Evolutionary conservation across 345 rosid species (phyloP), one percentile per base, ranked within the genome.

Genomic region (Zanthoxylum bungeanum): DNA sequence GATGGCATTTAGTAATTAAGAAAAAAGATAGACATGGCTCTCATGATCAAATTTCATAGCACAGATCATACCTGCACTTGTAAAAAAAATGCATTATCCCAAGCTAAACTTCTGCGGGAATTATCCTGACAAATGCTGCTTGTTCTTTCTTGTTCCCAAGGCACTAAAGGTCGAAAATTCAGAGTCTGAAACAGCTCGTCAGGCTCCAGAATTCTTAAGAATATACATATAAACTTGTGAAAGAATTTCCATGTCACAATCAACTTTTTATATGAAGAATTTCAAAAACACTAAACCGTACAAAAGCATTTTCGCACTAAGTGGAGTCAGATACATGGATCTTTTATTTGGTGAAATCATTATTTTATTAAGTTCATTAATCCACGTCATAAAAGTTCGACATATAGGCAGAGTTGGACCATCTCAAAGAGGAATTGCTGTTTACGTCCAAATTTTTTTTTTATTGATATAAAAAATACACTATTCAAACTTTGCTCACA

Each of bases 201-300:
- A 42, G 81, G 83, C 71, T 88, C 91, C 57, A 90, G 70, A 71
- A 91, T 81, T 53, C 93, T 92, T 88, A 37, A 68, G 28, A 19
- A 49, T 47, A 40, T 12, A 63, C 17, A 39, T 42, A 24, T 40
- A 68, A 21, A 47, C 39, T 19, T 44, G 19, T 1, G 19, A 12
- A 44, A 44, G 4, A 42, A 17, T 0, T 42, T 1, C 14, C 19
- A 12, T 16, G 19, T 42, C 14, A 12, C 19, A 16, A 42, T 42
- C 5, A 12, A 42, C 47, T 12, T 17, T 10, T 12, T 42, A n/a
- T n/a, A 42, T 1, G 47, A 12, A 42, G 19, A 42, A 42, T 42
- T 12, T 16, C 19, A 0, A 42, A 42, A 42, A 44, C 17, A 42
- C 47, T 0, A 12, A 44, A 44, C 3, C 3, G 19, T 1, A 1